A percentile compares a stretch with the other conserved stretches of the same genome.
Evolutionary conservation across 331 rosid species (phyloP).

Genomic region (Quercus lobata): DNA sequence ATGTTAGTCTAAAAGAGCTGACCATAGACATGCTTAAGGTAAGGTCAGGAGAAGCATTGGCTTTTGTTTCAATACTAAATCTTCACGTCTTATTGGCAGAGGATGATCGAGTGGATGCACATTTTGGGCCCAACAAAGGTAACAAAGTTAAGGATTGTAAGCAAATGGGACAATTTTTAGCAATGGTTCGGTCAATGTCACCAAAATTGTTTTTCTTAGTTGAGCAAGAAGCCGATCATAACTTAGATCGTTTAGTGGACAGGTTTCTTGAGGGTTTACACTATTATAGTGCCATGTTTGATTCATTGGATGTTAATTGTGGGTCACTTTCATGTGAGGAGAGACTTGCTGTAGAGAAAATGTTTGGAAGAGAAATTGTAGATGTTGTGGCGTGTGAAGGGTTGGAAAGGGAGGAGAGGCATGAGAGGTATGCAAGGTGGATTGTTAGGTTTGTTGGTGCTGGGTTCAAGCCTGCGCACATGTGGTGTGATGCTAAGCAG

Average conservation of each 20-base stretch:
- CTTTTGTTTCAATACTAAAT: slow-evolving; percentile 2
- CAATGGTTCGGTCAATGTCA: slow-evolving; percentile 14
- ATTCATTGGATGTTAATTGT: slow-evolving; percentile 8
- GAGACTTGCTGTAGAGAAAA: slow-evolving; percentile 7
- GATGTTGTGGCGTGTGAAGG: slow-evolving; percentile 25
- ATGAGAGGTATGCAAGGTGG: slow-evolving; percentile 21
- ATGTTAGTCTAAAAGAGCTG: slow-evolving; percentile 11
- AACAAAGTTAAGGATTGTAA: background rate
- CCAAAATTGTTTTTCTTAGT: slow-evolving; percentile 19
- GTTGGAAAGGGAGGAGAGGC: slow-evolving; percentile 20
- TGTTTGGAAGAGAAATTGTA: slow-evolving; percentile 22
- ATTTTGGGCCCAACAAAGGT: background rate
- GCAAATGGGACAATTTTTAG: slow-evolving; percentile 11
- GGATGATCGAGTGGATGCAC: background rate
- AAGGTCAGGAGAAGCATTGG: background rate
- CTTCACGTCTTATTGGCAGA: slow-evolving; percentile 13
- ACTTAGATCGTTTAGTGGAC: slow-evolving; percentile 5
- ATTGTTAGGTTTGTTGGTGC: slow-evolving; percentile 16
- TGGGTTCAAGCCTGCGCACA: slow-evolving; percentile 18
- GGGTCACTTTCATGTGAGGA: slow-evolving; percentile 2
- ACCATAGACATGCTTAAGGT: slow-evolving; percentile 1
- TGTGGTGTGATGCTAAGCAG: slow-evolving; percentile 11
- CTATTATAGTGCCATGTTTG: slow-evolving; percentile 20
- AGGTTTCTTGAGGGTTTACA: slow-evolving; percentile 16
- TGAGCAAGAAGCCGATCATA: slow-evolving; percentile 23